Base-by-base conservation (phyloP, 2,329 filamentous ascomycete genomes). In the Neurospora crassa region DNA sequence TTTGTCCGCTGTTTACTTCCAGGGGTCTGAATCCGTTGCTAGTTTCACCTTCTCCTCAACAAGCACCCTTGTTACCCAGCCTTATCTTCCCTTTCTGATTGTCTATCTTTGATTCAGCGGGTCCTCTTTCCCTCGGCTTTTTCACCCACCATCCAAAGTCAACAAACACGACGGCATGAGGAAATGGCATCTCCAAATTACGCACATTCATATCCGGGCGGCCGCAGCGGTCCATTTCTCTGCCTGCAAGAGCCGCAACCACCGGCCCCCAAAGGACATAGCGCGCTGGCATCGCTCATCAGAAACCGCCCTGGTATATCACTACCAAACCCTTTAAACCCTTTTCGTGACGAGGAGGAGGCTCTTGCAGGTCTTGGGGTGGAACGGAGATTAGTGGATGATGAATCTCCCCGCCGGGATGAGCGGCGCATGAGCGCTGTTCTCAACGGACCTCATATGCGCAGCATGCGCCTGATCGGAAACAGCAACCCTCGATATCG, bases 391-490 rank as follows among this genome's bases (percentile, higher is more conserved):
- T 8, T 72, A 73, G n/a, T 47, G 41, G 81, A 84, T 40, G 85
- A 87, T 59, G 82, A 83, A 40, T 81, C 83, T 47, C 80, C 81
- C 20, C 82, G 82, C 67, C 79, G 81, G 63, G 87, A 90, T 70
- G 88, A 90, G 79, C 86, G 86, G 41, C 87, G 88, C 29, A 79
- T 90, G 69, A 88, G 82, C 71, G 83, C 85, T 73, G 82, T 91
- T 72, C 85, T 91, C 70, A 85, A 86, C 76, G 87, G 87, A n/a
- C 89, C 91, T 2, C 89, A 92, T 79, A 91, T 94, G 86, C 87
- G 92, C 73, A 94, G 91, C 78, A 92, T 94, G 87, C 88, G 93
- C 70, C 85, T 98, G 76, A 97, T 97, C 79, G 95, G 95, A 59
- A 92, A 92, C 76, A 93, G 88, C 75, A 97, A 96, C 79, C 92